A percentile compares a stretch with the other conserved stretches of the same genome.
These are phyloP conservation scores for Annulohypoxylon truncatum DNA, from an alignment of 2,329 filamentous ascomycete genomes.

Conservation along the genomic window DNA sequence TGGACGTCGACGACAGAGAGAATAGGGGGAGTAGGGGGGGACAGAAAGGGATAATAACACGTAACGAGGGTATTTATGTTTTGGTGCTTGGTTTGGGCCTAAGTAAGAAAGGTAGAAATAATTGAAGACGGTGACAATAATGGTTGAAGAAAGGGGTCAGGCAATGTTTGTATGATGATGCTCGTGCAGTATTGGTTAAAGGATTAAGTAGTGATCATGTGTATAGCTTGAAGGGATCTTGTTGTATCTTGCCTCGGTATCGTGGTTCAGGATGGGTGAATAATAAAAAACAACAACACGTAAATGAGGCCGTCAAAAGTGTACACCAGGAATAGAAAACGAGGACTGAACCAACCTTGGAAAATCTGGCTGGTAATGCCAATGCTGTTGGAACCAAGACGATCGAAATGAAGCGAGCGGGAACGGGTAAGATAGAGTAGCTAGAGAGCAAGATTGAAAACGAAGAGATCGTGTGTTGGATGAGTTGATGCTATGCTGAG, in stretches of 20 bases:
- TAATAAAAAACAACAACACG: not conserved
- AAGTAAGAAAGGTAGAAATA: not conserved
- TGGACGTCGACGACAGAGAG: not conserved
- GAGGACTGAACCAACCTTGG: slow-evolving; percentile 37
- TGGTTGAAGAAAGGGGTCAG: not conserved
- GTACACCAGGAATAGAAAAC: not conserved
- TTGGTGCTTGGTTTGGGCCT: too few species aligned
- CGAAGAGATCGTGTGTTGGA: slow-evolving; percentile 58
- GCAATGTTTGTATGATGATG: not conserved
- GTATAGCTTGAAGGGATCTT: not conserved
- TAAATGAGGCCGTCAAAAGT: not conserved
- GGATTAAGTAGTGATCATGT: not conserved
- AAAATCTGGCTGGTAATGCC: slow-evolving; percentile 46
- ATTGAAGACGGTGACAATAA: not conserved
- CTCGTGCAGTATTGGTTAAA: not conserved
- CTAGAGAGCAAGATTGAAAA: slow-evolving; percentile 68
- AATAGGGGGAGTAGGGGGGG: not conserved
- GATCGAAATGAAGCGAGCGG: slow-evolving; percentile 66
- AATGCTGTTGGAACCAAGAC: slow-evolving; percentile 62
- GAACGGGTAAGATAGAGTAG: slow-evolving; percentile 68
- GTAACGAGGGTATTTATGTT: not conserved
- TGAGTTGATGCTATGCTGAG: slow-evolving; percentile 61
- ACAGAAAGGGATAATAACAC: not conserved
- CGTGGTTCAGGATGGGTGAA: not conserved
- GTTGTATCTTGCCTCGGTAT: not conserved